Evolutionary conservation across 164 flowering plant species (phyloP).

Genomic region (Vitis vinifera): ASM3070453v1 NC_081811.1:28748001-28748500

Average conservation of each 20-base stretch:
- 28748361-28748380: slow-evolving; percentile 10
- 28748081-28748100: too few relatives aligned
- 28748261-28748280: slow-evolving; percentile 95
- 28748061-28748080: too few relatives aligned
- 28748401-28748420: too few relatives aligned
- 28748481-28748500: background rate
- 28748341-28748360: slow-evolving; percentile 18
- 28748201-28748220: slow-evolving; percentile 76
- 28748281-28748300: slow-evolving; percentile 98
- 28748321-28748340: slow-evolving; percentile 82
- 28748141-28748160: slow-evolving; percentile 94
- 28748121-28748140: slow-evolving; percentile 93
- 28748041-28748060: too few relatives aligned
- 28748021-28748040: too few relatives aligned
- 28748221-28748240: slow-evolving; percentile 88
- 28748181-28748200: slow-evolving; percentile 82
- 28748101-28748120: background rate
- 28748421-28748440: background rate
- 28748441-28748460: slow-evolving; percentile 7
- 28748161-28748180: slow-evolving; percentile 79
- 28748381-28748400: background rate
- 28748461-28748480: background rate
- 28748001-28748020: too few relatives aligned
- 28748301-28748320: slow-evolving; percentile 97
- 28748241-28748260: slow-evolving; percentile 89